Evolutionary conservation across 768 basidiomycete genomes (phyloP).

Genomic region (Crepidotus variabilis): DNA sequence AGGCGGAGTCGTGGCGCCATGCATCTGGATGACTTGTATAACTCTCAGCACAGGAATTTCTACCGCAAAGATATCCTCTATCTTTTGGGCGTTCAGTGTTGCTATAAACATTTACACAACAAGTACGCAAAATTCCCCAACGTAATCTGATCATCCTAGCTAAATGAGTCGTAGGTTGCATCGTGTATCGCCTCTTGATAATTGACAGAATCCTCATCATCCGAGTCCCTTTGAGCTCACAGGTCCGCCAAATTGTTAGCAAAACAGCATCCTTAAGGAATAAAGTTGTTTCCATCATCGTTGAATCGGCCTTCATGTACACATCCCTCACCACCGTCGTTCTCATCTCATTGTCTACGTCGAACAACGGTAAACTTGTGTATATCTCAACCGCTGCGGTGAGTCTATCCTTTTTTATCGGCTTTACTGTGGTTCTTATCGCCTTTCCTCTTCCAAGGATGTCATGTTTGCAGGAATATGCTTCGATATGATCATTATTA

Average conservation of each 20-base stretch:
- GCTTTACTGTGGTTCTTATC: background rate
- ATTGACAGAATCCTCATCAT: background rate
- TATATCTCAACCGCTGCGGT: conserved; percentile 14
- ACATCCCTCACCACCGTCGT: conserved; percentile 6
- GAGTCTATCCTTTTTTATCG: background rate
- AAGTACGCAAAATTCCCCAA: conserved; percentile 1
- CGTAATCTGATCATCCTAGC: background rate
- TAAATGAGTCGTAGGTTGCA: conserved; percentile 1
- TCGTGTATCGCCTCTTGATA: conserved; percentile 7
- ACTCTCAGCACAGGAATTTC: background rate
- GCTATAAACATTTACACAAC: conserved; percentile 15
- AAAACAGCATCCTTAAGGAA: background rate
- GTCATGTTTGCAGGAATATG: conserved; percentile 14
- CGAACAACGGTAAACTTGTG: conserved; percentile 6
- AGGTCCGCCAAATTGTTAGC: background rate
- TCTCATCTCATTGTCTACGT: conserved; percentile 9
- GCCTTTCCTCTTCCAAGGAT: conserved; percentile 8
- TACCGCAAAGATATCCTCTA: conserved; percentile 1
- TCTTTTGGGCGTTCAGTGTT: conserved; percentile 13
- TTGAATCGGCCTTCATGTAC: conserved; percentile 18
- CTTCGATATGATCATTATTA: conserved; percentile 19
- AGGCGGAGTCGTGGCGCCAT: conserved; percentile 6
- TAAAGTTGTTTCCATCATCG: conserved; percentile 8
- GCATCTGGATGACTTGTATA: background rate
- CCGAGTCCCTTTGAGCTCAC: background rate